These are phyloP conservation scores for Linaria vulgaris DNA, from an alignment of 257 asterid species.

Conservation along the genomic window DNA sequence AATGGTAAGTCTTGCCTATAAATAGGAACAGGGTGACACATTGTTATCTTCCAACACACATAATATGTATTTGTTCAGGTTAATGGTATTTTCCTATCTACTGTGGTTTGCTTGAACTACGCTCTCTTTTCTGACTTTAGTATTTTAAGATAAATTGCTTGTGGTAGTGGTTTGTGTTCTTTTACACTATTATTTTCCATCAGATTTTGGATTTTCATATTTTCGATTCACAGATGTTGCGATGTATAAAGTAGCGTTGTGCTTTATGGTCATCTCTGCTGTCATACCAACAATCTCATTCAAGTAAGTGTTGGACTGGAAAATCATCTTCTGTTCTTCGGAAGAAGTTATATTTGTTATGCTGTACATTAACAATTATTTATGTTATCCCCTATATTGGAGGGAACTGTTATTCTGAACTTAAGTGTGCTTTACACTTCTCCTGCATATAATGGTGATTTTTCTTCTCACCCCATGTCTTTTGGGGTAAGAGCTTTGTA, in stretches of 20 bases:
- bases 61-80: constrained; percentile 7
- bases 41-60: constrained; percentile 1
- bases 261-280: constrained; percentile 67
- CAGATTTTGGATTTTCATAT: not conserved
- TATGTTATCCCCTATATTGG: constrained; percentile 12
- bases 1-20: constrained; percentile 51
- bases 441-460: not conserved
- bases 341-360: constrained; percentile 8
- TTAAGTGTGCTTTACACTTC: constrained; percentile 6
- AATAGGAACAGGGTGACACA: constrained; percentile 10
- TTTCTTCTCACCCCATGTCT: too few relatives aligned
- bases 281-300: constrained; percentile 73
- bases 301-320: constrained; percentile 51
- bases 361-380: not conserved
- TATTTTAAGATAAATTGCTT: not conserved
- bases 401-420: constrained; percentile 7
- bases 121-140: constrained; percentile 15
- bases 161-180: constrained; percentile 6
- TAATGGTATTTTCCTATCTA: constrained; percentile 6
- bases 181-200: constrained; percentile 19
- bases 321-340: constrained; percentile 4
- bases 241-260: constrained; percentile 54
- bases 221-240: constrained; percentile 51
- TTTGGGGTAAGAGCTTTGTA: too few relatives aligned
- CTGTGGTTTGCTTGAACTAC: constrained; percentile 15